Base-by-base conservation (phyloP, 768 basidiomycete genomes). In the Pleurotus pulmonarius region DNA sequence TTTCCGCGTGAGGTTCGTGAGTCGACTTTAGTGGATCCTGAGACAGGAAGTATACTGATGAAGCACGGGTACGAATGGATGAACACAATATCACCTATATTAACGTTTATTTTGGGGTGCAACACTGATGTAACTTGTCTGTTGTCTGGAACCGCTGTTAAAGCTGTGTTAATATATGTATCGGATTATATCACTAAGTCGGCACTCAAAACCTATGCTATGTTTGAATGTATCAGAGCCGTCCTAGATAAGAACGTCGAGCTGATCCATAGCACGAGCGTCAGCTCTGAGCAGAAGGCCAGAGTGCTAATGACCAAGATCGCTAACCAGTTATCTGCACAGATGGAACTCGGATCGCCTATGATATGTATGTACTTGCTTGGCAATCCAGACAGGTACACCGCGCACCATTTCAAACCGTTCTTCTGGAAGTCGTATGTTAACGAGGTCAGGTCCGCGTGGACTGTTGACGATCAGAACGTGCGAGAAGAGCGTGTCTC, bases 91-190 rank as follows among this genome's bases (percentile, higher is more conserved):
- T 65, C 64, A 0, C 56, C 61, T 2, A n/a, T 51, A 1, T 5
- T 73, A 1, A 63, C 69, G 1, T 71, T 69, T 51, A 38, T 68
- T 0, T n/a, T 69, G 1, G 12, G 69, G 2, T 70, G 69, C 39
- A 75, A 75, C 26, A 66, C 70, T 5, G 69, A 75, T 60, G 63
- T 67, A 0, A 69, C 66, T 0, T 64, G 64, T 49, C 49, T 75
- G 2, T 45, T 68, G 4, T 73, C 70, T 3, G 70, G 73, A 0
- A 73, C 70, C 3, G 61, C 68, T 1, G 60, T 76, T 2, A 70
- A 72, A 26, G 67, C 70, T 8, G 60, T 72, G 1, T 58, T 73
- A 1, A 63, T 66, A 4, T 74, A 75, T 64, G 63, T 75, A 8
- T 56, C 68, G 1, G 69, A 70, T 47, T 70, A 71, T 56, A 60